Conservation (phyloP, 805 yeast genomes). For the Starmerella potacharoeniae region DNA sequence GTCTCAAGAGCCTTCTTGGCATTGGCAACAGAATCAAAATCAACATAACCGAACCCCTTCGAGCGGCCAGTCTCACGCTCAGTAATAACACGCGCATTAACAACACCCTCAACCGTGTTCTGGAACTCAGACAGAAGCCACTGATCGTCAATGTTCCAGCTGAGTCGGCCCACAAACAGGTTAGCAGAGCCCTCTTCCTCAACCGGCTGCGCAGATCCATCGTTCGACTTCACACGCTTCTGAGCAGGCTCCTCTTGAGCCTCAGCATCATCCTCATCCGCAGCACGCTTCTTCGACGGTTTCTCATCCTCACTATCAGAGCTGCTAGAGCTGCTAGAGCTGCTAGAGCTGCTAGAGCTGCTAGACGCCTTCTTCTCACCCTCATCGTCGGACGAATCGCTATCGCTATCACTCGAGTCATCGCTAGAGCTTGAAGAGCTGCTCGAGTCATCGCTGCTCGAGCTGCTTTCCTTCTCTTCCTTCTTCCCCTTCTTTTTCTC, state of each 20-base stretch:
- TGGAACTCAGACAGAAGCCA: constrained; percentile 86
- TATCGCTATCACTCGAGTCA: constrained; percentile 19
- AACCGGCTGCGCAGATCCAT: constrained; percentile 22
- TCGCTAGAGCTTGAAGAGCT: constrained; percentile 17
- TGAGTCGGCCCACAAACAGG: constrained; percentile 89
- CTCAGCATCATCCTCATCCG: constrained; percentile 22
- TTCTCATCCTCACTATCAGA: constrained; percentile 19
- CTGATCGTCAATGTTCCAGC: constrained; percentile 94
- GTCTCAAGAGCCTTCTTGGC: constrained; percentile 82
- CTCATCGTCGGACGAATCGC: constrained; percentile 2
- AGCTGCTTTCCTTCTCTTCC: constrained; percentile 11
- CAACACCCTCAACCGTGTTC: constrained; percentile 59
- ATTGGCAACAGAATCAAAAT: constrained; percentile 60
- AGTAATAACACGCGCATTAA: constrained; percentile 81
- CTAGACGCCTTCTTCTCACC: constrained; percentile 23
- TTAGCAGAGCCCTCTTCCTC: constrained; percentile 61
- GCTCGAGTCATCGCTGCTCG: neutral
- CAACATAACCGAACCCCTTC: constrained; percentile 91
- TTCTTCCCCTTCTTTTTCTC: constrained; percentile 24
- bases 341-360: constrained; percentile 20
- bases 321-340: constrained; percentile 21
- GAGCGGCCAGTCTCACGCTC: constrained; percentile 89
- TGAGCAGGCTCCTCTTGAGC: constrained; percentile 32
- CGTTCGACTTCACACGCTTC: constrained; percentile 32
- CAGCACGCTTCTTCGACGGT: constrained; percentile 18